phyloP scores from a whole-genome alignment of 2,329 filamentous ascomycete genomes.

The Trichoderma breve region DNA sequence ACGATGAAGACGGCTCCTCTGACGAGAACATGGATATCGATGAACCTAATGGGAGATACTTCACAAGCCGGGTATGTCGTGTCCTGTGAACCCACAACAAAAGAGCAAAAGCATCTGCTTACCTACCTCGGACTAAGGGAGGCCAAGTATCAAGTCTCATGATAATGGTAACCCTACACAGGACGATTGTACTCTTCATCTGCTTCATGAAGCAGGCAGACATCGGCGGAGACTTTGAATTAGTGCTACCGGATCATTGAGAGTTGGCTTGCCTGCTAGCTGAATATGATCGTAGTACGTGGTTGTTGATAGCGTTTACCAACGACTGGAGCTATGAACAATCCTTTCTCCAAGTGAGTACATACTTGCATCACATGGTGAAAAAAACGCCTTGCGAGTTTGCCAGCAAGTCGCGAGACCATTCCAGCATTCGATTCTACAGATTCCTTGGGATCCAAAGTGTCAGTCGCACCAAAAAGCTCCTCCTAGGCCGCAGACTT shows the following conservation, averaged over 20 bases:
- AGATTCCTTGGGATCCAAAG: not conserved
- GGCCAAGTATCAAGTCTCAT: not conserved
- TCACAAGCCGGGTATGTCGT: too few relatives aligned
- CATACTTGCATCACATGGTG: not conserved
- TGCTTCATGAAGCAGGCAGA: not conserved
- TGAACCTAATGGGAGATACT: too few relatives aligned
- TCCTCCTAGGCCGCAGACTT: conserved; percentile 12
- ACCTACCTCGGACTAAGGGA: not conserved
- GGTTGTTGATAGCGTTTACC: not conserved
- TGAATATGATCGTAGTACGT: not conserved
- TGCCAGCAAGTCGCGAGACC: not conserved
- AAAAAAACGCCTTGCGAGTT: conserved; percentile 18
- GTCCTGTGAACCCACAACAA: not conserved
- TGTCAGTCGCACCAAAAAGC: not conserved
- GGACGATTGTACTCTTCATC: not conserved
- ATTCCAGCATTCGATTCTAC: not conserved
- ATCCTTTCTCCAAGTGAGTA: not conserved
- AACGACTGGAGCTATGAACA: not conserved
- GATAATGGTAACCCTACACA: not conserved
- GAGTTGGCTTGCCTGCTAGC: not conserved
- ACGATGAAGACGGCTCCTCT: too few relatives aligned
- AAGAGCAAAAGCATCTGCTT: not conserved
- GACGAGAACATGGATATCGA: too few relatives aligned
- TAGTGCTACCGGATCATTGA: not conserved
- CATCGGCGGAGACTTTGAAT: not conserved